Percentiles rank a stretch among this genome's conserved stretches.
These are phyloP conservation scores for Juncus inflexus DNA, from an alignment of 176 grass and related monocot species.

Conservation along the genomic window DNA sequence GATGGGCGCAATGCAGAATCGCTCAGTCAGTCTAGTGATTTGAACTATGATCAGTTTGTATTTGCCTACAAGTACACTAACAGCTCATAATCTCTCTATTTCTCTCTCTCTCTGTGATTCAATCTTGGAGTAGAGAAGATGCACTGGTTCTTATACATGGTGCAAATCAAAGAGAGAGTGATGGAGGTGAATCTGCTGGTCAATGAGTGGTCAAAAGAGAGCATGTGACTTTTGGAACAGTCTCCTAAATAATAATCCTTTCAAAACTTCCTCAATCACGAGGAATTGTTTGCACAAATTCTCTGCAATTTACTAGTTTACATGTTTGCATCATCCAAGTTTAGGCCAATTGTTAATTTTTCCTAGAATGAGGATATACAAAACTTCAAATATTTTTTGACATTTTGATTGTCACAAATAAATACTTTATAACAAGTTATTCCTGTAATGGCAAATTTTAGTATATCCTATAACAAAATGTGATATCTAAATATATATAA, in stretches of 20 bases:
- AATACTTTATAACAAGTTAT: no score
- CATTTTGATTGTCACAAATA: no score
- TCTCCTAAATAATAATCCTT: slow-evolving; percentile 48
- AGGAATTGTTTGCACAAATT: slow-evolving; percentile 59
- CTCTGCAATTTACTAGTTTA: slow-evolving; percentile 7
- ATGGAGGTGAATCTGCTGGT: slow-evolving; percentile 6
- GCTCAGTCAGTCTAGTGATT: slow-evolving; percentile 4
- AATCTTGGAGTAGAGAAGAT: no score
- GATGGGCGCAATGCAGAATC: slow-evolving; percentile 18
- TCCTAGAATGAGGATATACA: no score
- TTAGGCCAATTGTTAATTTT: background rate
- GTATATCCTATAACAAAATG: no score
- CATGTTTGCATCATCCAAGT: slow-evolving; percentile 33
- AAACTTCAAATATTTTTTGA: no score
- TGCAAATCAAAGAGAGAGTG: slow-evolving; percentile 12
- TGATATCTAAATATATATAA: no score
- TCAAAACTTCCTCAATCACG: slow-evolving; percentile 70
- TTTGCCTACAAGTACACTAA: no score
- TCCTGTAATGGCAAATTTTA: no score
- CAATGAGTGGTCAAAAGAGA: slow-evolving; percentile 81
- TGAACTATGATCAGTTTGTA: slow-evolving; percentile 5
- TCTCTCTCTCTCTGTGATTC: no score
- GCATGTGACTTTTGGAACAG: slow-evolving; percentile 90
- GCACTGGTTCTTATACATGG: slow-evolving; percentile 16
- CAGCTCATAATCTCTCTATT: no score